Base-by-base conservation (phyloP, 1,139 yeast species). In the Candida freyschussii region DNA sequence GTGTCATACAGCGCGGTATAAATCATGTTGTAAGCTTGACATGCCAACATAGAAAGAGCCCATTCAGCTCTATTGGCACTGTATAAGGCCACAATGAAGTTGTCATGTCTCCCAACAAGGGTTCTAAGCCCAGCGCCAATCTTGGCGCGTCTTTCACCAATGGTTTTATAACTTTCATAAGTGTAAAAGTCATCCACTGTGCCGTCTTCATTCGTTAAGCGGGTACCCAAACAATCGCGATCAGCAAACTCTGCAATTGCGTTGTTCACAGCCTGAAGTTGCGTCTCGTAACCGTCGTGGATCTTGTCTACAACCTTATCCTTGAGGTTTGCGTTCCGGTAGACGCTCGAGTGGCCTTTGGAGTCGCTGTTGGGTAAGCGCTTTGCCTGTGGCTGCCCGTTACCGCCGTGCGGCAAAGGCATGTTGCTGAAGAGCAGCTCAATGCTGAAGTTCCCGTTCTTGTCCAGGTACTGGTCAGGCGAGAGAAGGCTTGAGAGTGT, bases 1-100 rank as follows among this genome's bases (percentile, higher is more conserved):
- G 84, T 75, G 43, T 78, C 80, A 53, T 78, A 78, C 34, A 78
- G 57, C 3, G 83, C 72, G n/a, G 82, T 78, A 41, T 67, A 66
- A 24, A 75, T 59, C 37, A 78, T 51, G 15, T 70, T 60, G 50
- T 67, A 72, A 11, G 69, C 57, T 27, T 67, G 64, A 44, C 78
- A 69, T 1, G 82, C 82, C 43, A 75, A 54, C 48, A 78, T 82
- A n/a, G 80, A 53, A 17, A 77, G 50, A 6, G 65, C 58, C 85
- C 85, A 78, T 48, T 78, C 80, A 7, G 66, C 59, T 36, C 74
- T 57, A 52, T 78, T 78, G 32, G 71, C 67, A 12, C 80, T 67
- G 51, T 70, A 71, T 16, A 78, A 47, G 2, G 77, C 63, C n/a
- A 78, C 75, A 22, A 72, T 57, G 48, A 73, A 75, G 24, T 37